Base-by-base conservation (phyloP, 768 basidiomycete species). In the Chlorophyllum brunneum region DNA sequence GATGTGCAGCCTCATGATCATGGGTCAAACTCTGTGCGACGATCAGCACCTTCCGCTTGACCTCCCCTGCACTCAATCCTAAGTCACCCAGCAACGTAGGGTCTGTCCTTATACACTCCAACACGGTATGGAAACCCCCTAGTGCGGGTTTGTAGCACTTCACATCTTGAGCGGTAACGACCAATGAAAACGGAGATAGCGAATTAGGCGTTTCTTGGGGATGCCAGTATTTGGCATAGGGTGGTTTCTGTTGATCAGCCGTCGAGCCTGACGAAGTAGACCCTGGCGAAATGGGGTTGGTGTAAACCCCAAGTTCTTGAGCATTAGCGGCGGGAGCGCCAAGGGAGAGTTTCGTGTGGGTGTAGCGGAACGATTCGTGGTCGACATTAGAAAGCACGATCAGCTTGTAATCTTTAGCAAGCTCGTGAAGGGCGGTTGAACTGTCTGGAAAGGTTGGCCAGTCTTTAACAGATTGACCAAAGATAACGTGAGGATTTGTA, bases 301-400 rank as follows among this genome's bases (percentile, higher is more conserved):
- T 69, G 23, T 61, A 51, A 49, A 60, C 51, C 31, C 63, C 52
- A 44, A 62, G 55, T 23, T 53, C 54, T 13, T 54, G 26, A 47
- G 53, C 47, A 42, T 58, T 58, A 5, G 60, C 54, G 16, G 59
- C 59, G 5, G 59, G 50, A 11, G 63, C 61, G 5, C 68, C 74
- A n/a, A 71, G 68, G 5, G 77, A 76, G 34, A 89, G 78, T 43
- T 73, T 72, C 16, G 68, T 66, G 41, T 83, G 82, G 0, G 86
- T 88, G 56, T 74, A 67, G 2, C 75, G 68, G 61, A 88, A 87
- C 27, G 85, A 84, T 20, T 59, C 62, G 51, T 75, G 75, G 57
- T 91, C 88, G 61, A 90, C 82, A 65, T 91, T 90, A 58, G 86
- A 88, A 33, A 90, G 74, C 4, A 88, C 84, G 54, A 82, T 75